Base-by-base conservation (phyloP, 2,329 filamentous ascomycete genomes). In the Periglandula ipomoeae region DNA sequence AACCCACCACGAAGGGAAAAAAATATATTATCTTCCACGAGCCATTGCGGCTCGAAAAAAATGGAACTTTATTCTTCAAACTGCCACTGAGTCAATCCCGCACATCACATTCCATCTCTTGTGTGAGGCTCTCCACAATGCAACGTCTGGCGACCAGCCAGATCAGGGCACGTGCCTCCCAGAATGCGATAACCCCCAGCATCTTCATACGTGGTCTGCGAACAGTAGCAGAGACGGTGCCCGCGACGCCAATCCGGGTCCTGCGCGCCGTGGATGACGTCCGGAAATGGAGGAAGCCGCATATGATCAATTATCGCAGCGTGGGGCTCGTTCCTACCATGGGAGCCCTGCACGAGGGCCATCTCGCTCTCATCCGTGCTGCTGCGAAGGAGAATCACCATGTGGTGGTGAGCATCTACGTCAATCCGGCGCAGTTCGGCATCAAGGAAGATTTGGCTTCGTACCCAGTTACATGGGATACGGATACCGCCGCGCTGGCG, bases 391-490 rank as follows among this genome's bases (percentile, higher is more conserved):
- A 95, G 59, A 93, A 89, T 69, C 85, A 87, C 55, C 79, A 89
- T 58, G 87, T 97, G 49, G 83, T 96, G 53, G 87, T 98, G 49
- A 89, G 85, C 62, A 84, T 97, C 57, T 98, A 91, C 66, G 87
- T 98, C 61, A 98, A 98, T 66, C 93, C 93, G 4, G 93, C 93
- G 1, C 93, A 98, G 67, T 98, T 98, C 63, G 91, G 91, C 27
- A 72, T 88, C 20, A 79, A 82, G 49, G 93, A 98, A 67, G 93
- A 98, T 63, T 74, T 98, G 19, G 79, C 79, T 39, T 89, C 83
- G 54, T 98, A 98, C 65, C 93, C 93, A 0, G 83, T 87, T 49
- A 96, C 90, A 2, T 95, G 90, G 89, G 82, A 85, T 13, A 67
- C 76, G 37, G 93, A 98, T 65, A 71, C 86, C 46, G 71, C 73